A percentile compares a stretch with the other conserved stretches of the same genome.
Evolutionary conservation across 352 stramenopile genomes (phyloP).

Genomic region (Globisporangium radiosum): DNA sequence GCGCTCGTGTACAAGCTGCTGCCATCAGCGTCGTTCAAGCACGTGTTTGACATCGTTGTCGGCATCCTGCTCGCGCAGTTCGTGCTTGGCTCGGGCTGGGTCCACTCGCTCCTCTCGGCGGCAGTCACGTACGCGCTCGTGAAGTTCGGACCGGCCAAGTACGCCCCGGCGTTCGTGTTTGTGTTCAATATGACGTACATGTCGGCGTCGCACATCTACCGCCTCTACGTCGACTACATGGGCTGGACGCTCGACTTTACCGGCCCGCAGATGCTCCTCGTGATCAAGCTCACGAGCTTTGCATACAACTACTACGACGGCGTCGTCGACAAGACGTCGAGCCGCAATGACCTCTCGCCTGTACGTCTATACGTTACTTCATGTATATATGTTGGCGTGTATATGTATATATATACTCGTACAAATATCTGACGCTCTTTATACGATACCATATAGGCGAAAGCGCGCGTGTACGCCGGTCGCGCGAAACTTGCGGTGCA

Average conservation of each 20-base stretch:
- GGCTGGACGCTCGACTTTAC: slow-evolving; percentile 86
- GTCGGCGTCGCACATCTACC: slow-evolving; percentile 90
- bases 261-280: slow-evolving; percentile 89
- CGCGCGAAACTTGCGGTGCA: slow-evolving; percentile 66
- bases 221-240: slow-evolving; percentile 95
- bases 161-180: slow-evolving; percentile 84
- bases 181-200: slow-evolving; percentile 95
- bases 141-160: slow-evolving; percentile 37
- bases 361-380: not conserved
- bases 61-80: slow-evolving; percentile 93
- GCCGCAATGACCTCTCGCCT: slow-evolving; percentile 21
- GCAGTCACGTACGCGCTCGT: slow-evolving; percentile 90
- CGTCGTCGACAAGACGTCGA: slow-evolving; percentile 49
- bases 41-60: slow-evolving; percentile 90
- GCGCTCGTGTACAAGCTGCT: slow-evolving; percentile 87
- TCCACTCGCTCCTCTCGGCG: slow-evolving; percentile 92
- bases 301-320: slow-evolving; percentile 97
- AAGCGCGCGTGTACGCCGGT: slow-evolving; percentile 19
- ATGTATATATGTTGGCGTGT: no score
- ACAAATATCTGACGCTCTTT: no score
- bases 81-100: slow-evolving; percentile 89
- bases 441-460: not conserved
- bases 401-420: no score
- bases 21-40: slow-evolving; percentile 80
- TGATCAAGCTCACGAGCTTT: slow-evolving; percentile 97